Evolutionary conservation across 1,139 yeast species (phyloP), one percentile per base, ranked within the genome.

Genomic region (Lodderomyces jiufengensis): DNA sequence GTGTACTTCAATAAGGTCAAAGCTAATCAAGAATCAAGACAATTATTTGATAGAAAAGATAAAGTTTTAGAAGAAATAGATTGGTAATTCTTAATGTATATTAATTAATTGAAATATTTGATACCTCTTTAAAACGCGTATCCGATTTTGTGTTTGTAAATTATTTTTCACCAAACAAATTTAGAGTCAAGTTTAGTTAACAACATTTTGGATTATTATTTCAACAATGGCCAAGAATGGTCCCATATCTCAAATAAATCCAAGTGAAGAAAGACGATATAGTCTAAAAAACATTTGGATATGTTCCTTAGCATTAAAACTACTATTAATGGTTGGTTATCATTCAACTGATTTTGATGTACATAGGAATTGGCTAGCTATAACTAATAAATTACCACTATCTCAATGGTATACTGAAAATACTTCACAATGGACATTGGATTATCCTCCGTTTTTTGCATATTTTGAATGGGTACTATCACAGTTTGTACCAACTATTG

Each of bases 361-460:
- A 11, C 98, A 92, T 58, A 70, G 98, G 41, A 92, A 92, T 55
- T 92, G 98, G 98, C 71, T 92, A 29, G 95, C 98, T 0, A 81
- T 92, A 32, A 92, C 98, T 3, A 64, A 79, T 49, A 73, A 72
- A n/a, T 60, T 90, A 24, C 97, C 97, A 0, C 38, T 90, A 11
- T 63, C 63, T 9, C 57, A 83, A 39, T 92, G 99, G 99, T 92
- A 92, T 54, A 57, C 70, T 31, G 96, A 92, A 50, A 62, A 70
- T 18, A 88, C 95, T 0, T 83, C 86, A 27, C 92, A 84, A 54
- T 92, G 98, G 97, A 92, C 98, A 0, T 64, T 94, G 34, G 98
- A 92, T 59, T 92, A 92, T 59, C 98, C 99, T 5, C 99, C 99
- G 1, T 86, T 88, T 53, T 92, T 92, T 58, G 98, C 98, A 0